Evolutionary conservation across 2,329 filamentous ascomycete species (phyloP).

Genomic region (Botryotinia narcissicola): DNA sequence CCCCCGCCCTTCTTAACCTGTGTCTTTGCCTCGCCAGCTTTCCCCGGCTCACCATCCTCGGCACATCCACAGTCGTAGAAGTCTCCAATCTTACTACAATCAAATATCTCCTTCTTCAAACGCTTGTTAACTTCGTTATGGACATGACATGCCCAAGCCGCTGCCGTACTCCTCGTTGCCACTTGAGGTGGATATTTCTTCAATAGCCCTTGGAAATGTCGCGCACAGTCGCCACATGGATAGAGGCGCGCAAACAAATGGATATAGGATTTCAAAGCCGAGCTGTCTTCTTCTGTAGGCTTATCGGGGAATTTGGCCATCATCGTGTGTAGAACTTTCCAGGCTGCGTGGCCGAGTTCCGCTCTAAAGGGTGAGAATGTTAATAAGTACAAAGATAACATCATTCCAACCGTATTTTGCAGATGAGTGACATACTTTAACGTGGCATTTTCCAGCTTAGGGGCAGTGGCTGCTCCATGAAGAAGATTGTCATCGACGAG

Average conservation of each 20-base stretch:
- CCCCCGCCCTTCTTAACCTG: slow-evolving; percentile 27
- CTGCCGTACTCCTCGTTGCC: slow-evolving; percentile 59
- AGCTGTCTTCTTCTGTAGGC: slow-evolving; percentile 59
- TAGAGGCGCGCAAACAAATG: slow-evolving; percentile 67
- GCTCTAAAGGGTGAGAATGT: slow-evolving; percentile 33
- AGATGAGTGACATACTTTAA: slow-evolving; percentile 56
- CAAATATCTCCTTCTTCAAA: slow-evolving; percentile 59
- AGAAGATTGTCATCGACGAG: slow-evolving; percentile 51
- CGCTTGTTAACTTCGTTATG: slow-evolving; percentile 67
- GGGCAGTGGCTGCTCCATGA: slow-evolving; percentile 69
- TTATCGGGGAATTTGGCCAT: slow-evolving; percentile 67
- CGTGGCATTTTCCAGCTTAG: slow-evolving; percentile 80
- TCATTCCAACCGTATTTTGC: not conserved
- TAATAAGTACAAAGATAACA: slow-evolving; percentile 15
- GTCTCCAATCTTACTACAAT: slow-evolving; percentile 66
- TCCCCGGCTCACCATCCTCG: slow-evolving; percentile 55
- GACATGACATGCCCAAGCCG: slow-evolving; percentile 66
- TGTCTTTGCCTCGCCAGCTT: slow-evolving; percentile 33
- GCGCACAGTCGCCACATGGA: slow-evolving; percentile 67
- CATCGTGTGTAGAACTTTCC: slow-evolving; percentile 70
- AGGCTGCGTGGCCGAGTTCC: slow-evolving; percentile 65
- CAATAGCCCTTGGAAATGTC: slow-evolving; percentile 63
- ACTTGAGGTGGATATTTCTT: slow-evolving; percentile 64
- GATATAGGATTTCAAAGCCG: slow-evolving; percentile 63
- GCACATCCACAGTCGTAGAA: slow-evolving; percentile 72